Conservation (phyloP, 2,329 filamentous ascomycete species). For the Scedosporium apiospermum region DNA sequence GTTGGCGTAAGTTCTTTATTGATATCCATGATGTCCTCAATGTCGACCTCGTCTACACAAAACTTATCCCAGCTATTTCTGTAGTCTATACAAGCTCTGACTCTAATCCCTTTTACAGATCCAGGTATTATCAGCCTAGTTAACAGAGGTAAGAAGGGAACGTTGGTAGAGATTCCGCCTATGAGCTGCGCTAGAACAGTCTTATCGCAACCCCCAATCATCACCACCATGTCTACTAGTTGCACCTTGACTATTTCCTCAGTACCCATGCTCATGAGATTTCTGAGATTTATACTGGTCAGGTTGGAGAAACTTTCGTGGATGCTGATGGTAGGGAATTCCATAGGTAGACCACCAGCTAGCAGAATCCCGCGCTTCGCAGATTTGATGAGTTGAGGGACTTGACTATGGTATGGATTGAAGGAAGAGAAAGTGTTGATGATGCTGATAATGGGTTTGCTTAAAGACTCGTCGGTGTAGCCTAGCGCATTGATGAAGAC, state of each 20-base stretch:
- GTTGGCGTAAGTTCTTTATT: constrained; percentile 68
- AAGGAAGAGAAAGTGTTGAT: constrained; percentile 65
- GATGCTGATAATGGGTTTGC: constrained; percentile 62
- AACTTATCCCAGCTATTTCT: constrained; percentile 65
- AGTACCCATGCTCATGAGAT: constrained; percentile 72
- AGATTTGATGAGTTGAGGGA: constrained; percentile 62
- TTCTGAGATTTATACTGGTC: constrained; percentile 66
- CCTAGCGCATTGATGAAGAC: constrained; percentile 71
- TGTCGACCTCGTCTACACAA: constrained; percentile 54
- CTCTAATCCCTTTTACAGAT: constrained; percentile 50
- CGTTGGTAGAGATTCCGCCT: constrained; percentile 67
- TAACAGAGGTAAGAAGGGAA: constrained; percentile 57
- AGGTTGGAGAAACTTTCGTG: constrained; percentile 61
- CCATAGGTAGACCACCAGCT: constrained; percentile 56
- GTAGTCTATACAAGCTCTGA: constrained; percentile 69
- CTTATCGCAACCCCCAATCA: constrained; percentile 67
- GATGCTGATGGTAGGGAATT: constrained; percentile 66
- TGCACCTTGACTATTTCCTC: constrained; percentile 70
- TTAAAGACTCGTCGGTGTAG: constrained; percentile 62
- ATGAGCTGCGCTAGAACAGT: constrained; percentile 66
- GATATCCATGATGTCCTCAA: constrained; percentile 61
- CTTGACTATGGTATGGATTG: constrained; percentile 66
- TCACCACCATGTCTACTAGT: constrained; percentile 57
- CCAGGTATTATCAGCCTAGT: constrained; percentile 72
- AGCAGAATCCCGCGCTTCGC: constrained; percentile 60